These are phyloP conservation scores for Paratinospora sagittata DNA, from an alignment of 164 flowering plant species.

Conservation along the genomic window DNA sequence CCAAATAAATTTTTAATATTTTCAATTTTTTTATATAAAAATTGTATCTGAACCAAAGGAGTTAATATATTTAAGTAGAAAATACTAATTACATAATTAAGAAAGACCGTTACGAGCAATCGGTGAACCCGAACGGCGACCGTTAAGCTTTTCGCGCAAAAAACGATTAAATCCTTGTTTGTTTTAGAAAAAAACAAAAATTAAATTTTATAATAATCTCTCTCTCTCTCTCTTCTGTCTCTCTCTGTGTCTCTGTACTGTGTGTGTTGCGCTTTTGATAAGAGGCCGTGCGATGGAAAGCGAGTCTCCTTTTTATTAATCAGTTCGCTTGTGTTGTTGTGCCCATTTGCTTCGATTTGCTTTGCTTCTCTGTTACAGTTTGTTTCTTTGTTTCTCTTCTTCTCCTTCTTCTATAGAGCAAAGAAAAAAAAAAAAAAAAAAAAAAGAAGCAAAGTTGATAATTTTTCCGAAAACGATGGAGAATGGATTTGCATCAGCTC, in stretches of 20 bases:
- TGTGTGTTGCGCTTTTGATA: no score
- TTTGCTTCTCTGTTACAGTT: not conserved
- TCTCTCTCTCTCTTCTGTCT: not conserved
- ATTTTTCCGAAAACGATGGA: conserved; percentile 24
- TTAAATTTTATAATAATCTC: not conserved
- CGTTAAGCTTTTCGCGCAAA: conserved; percentile 33
- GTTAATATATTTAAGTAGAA: no score
- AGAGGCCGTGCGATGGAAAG: conserved; percentile 5
- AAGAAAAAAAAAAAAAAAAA: no score
- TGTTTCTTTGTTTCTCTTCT: not conserved
- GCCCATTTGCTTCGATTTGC: not conserved
- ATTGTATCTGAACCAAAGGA: no score
- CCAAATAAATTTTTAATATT: no score
- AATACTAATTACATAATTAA: no score
- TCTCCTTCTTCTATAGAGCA: no score
- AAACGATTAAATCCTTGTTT: not conserved
- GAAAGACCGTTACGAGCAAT: no score
- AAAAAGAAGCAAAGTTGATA: no score
- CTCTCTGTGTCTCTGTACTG: not conserved
- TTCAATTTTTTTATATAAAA: no score
- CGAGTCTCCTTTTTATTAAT: not conserved
- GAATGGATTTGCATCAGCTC: conserved; percentile 41
- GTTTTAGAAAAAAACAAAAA: not conserved
- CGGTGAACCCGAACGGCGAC: conserved; percentile 11
- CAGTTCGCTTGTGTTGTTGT: not conserved